A percentile compares a stretch with the other conserved stretches of the same genome.
phyloP scores from a whole-genome alignment of 2,329 filamentous ascomycete species.

The Ophiostoma quercus region DNA sequence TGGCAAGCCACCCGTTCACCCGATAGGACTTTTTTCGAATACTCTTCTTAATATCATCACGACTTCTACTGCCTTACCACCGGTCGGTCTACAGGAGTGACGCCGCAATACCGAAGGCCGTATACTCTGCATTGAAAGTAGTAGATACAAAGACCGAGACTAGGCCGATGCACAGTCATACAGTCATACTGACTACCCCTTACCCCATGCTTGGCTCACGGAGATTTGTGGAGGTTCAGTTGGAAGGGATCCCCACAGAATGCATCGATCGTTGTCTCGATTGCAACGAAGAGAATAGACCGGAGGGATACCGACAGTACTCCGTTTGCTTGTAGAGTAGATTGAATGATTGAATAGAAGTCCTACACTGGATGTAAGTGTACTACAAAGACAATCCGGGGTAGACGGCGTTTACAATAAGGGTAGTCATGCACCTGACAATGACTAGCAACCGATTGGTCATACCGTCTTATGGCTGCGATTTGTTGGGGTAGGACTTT shows the following conservation, averaged over 20 bases:
- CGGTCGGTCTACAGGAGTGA: not conserved
- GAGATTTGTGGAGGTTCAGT: not conserved
- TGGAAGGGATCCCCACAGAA: not conserved
- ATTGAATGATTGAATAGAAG: not conserved
- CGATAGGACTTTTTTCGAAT: not conserved
- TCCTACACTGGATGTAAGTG: not conserved
- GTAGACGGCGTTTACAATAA: not conserved
- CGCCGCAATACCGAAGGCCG: too few species aligned
- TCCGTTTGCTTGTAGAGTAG: not conserved
- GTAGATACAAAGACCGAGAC: not conserved
- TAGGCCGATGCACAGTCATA: not conserved
- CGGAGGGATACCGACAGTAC: not conserved
- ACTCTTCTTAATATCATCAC: too few species aligned
- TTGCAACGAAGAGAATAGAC: not conserved
- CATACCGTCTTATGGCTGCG: not conserved
- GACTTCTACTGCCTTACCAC: not conserved
- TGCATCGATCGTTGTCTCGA: not conserved
- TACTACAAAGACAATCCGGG: not conserved
- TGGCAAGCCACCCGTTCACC: not conserved
- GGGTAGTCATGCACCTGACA: too few species aligned
- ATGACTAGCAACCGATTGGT: not conserved
- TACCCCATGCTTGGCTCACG: not conserved
- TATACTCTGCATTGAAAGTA: too few species aligned
- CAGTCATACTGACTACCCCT: not conserved
- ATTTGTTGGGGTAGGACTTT: slow-evolving; percentile 9